These are phyloP conservation scores for Tolypocladium pustulatum DNA, from an alignment of 2,329 filamentous ascomycete species.

Conservation along the genomic window DNA sequence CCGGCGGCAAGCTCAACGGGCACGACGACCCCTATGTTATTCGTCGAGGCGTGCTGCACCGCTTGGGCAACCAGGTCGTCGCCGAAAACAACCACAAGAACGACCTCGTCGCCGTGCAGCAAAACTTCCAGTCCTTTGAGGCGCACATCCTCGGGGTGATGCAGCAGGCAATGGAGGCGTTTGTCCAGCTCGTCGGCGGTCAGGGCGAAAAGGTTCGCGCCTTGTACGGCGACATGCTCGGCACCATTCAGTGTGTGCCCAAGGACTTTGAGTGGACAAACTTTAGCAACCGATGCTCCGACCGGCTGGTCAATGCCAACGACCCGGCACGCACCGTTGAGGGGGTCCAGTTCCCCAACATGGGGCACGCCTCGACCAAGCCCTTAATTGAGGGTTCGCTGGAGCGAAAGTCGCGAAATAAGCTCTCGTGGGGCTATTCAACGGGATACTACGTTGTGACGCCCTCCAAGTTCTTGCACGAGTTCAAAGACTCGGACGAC, in stretches of 20 bases:
- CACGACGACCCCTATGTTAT: constrained; percentile 82
- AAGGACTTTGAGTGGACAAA: constrained; percentile 85
- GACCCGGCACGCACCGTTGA: constrained; percentile 64
- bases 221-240: constrained; percentile 77
- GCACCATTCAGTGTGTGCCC: constrained; percentile 64
- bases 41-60: constrained; percentile 68
- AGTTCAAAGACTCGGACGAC: constrained; percentile 88
- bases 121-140: constrained; percentile 81
- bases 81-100: constrained; percentile 96
- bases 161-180: constrained; percentile 72
- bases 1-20: constrained; percentile 59
- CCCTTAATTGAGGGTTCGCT: constrained; percentile 79
- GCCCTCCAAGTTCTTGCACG: constrained; percentile 79
- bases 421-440: constrained; percentile 66
- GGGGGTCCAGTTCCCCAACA: constrained; percentile 76
- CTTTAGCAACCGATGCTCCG: constrained; percentile 62
- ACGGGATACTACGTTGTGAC: constrained; percentile 86
- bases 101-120: constrained; percentile 84
- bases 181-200: constrained; percentile 68
- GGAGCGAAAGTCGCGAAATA: constrained; percentile 83
- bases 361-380: constrained; percentile 69
- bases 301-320: constrained; percentile 67
- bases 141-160: constrained; percentile 72
- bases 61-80: constrained; percentile 79
- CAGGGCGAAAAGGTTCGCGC: constrained; percentile 74